Evolutionary conservation across 2,329 filamentous ascomycete species (phyloP).

Genomic region (Fusarium armeniacum): DNA sequence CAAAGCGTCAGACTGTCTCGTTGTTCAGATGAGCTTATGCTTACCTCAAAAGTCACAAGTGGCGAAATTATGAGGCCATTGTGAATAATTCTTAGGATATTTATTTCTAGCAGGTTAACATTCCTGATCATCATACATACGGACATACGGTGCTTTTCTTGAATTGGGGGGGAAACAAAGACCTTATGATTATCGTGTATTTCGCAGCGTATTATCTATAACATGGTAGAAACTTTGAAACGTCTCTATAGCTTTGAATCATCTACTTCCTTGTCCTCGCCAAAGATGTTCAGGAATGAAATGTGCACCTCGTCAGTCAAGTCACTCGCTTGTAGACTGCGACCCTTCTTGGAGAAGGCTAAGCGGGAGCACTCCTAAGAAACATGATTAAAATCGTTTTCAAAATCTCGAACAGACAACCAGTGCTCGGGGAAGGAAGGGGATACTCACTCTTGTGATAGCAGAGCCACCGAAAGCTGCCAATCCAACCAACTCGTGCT

Average conservation of each 20-base stretch:
- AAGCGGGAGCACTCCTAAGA: conserved; percentile 82
- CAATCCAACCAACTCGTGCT: conserved; percentile 76
- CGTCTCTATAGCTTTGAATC: conserved; percentile 54
- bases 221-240: not conserved
- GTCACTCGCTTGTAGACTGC: conserved; percentile 92
- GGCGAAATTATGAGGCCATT: no score
- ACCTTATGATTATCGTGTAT: not conserved
- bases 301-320: conserved; percentile 89
- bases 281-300: conserved; percentile 85
- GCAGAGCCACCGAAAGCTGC: conserved; percentile 89
- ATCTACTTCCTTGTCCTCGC: conserved; percentile 64
- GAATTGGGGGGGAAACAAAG: not conserved
- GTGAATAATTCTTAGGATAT: no score
- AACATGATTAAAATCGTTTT: conserved; percentile 29
- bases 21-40: no score
- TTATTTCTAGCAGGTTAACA: not conserved
- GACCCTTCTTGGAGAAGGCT: conserved; percentile 87
- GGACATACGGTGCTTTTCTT: not conserved
- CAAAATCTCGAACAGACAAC: not conserved
- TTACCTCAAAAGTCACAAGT: no score
- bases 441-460: conserved; percentile 79
- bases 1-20: no score
- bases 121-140: not conserved
- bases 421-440: not conserved
- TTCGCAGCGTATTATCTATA: not conserved